These are phyloP conservation scores for Ceratocystis lukuohia DNA, from an alignment of 2,329 filamentous ascomycete genomes.

Conservation along the genomic window DNA sequence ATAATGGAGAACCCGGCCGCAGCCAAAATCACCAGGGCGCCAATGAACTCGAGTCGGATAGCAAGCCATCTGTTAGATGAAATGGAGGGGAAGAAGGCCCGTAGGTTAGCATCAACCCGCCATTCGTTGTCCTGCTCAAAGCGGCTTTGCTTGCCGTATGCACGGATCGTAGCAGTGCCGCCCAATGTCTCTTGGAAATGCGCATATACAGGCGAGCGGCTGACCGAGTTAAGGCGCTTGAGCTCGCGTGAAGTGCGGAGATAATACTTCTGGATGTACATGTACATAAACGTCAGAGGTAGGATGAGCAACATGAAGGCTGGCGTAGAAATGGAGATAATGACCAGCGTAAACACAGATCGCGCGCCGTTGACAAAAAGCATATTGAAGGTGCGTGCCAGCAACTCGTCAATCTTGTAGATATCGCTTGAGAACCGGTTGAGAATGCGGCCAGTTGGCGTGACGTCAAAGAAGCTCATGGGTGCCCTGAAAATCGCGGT, in stretches of 20 bases:
- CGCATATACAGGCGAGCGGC: conserved; percentile 88
- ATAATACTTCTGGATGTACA: conserved; percentile 95
- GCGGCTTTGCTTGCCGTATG: conserved; percentile 75
- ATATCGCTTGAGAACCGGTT: conserved; percentile 87
- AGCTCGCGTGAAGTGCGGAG: conserved; percentile 89
- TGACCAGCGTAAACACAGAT: conserved; percentile 68
- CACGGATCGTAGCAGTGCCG: conserved; percentile 87
- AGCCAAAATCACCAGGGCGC: conserved; percentile 80
- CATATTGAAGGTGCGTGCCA: conserved; percentile 98
- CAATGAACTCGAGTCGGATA: conserved; percentile 87
- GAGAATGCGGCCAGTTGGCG: conserved; percentile 85
- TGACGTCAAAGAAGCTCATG: conserved; percentile 98
- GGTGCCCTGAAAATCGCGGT: conserved; percentile 93
- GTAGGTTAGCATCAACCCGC: conserved; percentile 87
- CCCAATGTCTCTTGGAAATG: conserved; percentile 97
- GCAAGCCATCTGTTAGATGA: conserved; percentile 91
- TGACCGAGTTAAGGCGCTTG: conserved; percentile 90
- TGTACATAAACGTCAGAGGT: conserved; percentile 67
- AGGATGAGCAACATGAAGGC: conserved; percentile 68
- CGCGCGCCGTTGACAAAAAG: conserved; percentile 63
- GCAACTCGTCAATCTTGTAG: conserved; percentile 76
- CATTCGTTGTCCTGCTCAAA: conserved; percentile 94
- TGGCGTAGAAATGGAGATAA: conserved; percentile 74
- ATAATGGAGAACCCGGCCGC: conserved; percentile 73
- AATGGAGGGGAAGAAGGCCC: conserved; percentile 91